Evolutionary conservation across 164 flowering plant species (phyloP).

Genomic region (Warburgia ugandensis): DNA sequence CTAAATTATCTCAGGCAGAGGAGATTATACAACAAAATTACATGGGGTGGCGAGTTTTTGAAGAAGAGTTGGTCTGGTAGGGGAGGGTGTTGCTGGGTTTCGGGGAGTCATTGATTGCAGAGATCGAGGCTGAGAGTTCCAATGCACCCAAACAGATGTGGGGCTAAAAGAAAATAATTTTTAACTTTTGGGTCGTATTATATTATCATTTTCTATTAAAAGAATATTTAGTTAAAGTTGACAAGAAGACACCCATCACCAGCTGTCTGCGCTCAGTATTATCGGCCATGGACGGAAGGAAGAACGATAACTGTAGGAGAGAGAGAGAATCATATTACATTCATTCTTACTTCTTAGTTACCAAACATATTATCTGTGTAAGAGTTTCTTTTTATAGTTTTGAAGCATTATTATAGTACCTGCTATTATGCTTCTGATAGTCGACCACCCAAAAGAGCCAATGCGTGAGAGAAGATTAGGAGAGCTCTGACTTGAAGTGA

Average conservation of each 20-base stretch:
- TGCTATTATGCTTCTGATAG: background rate
- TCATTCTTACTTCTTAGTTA: no score
- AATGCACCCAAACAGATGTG: constrained; percentile 17
- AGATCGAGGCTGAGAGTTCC: constrained; percentile 63
- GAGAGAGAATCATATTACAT: no score
- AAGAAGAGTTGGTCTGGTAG: no score
- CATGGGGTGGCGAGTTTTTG: no score
- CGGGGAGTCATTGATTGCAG: constrained; percentile 17
- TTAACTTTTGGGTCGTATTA: background rate
- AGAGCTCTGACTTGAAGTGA: constrained; percentile 9
- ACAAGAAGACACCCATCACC: constrained; percentile 1
- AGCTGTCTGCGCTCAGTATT: constrained; percentile 2
- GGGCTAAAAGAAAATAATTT: background rate
- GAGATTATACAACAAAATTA: no score
- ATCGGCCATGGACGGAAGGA: background rate
- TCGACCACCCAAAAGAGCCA: constrained; percentile 12
- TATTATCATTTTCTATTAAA: no score
- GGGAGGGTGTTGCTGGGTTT: no score
- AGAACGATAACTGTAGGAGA: no score
- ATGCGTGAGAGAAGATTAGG: constrained; percentile 2
- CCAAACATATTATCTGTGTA: no score
- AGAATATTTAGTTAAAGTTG: background rate
- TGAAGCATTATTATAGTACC: no score
- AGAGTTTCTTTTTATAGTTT: no score
- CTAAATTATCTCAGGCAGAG: no score